Base-by-base conservation (phyloP, 768 basidiomycete genomes). In the Termitomyces sp. region DNA sequence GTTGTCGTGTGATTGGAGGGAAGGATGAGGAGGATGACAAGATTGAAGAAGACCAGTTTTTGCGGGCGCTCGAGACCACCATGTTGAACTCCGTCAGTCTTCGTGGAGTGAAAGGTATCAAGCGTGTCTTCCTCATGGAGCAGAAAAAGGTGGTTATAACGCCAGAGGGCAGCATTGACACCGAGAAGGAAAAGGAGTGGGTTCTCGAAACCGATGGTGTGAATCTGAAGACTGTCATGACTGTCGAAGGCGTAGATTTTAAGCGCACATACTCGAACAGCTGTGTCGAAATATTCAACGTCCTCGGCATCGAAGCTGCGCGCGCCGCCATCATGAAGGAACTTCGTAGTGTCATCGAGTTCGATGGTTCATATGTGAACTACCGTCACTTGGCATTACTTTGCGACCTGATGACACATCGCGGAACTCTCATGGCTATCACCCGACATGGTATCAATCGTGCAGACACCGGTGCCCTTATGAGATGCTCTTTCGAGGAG, bases 401-500 rank as follows among this genome's bases (percentile, higher is more conserved):
- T 27, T 95, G 94, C 73, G 96, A 99, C 72, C 79, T 98, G 55
- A 99, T 99, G 97, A 98, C 95, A 12, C 93, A 96, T 67, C 91
- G 93, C 43, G 97, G 97, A 27, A 70, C 82, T 3, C 82, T 99
- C 49, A 98, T 98, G 95, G 93, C 95, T 4, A 99, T 99, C 74
- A 99, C 97, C 53, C 94, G 97, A 39, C 97, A 99, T 68, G 97
- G 97, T 72, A 99, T 99, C 74, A 99, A 99, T 74, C 88, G 97
- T 48, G 90, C 95, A 26, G 97, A 99, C 66, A 98, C 97, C n/a
- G 97, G 97, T 20, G 96, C 97, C 4, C 80, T 99, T 53, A 98
- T 98, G 89, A 82, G 97, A 50, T 98, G 94, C 72, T 98, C 97
- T 1, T 99, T 99, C 80, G 97, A 99, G 72, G 97, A 98, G 79